Base-by-base conservation (phyloP, 108 stramenopile genomes). In the Cylindrotheca fusiformis region DNA sequence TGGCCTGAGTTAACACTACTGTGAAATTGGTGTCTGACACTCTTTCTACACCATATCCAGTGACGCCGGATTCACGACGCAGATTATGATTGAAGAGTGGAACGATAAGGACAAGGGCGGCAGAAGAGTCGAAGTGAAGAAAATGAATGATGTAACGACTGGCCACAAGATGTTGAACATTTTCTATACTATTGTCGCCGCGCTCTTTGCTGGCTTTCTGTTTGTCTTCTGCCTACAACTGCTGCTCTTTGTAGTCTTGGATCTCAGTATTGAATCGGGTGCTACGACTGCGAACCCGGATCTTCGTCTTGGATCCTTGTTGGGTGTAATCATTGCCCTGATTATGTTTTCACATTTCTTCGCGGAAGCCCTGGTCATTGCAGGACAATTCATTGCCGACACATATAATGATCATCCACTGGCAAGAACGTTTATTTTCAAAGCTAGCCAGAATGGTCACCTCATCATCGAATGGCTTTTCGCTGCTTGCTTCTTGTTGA, bases 221-320 rank as follows among this genome's bases (percentile, higher is more conserved):
- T 82, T 84, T 58, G 81, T 88, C 44, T 84, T 88, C 31, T 83
- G 83, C 47, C 65, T 82, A 45, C 79, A 88, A 55, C 51, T 88
- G 8, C 41, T 88, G 1, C 56, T 88, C 6, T 79, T 83, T 55
- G 52, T 84, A 28, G 65, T 81, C 14, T 58, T 88, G 19, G 81
- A 79, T 28, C 47, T 84, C 6, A 77, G 79, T 18, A 67, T 77
- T 30, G 70, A 76, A 22, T 44, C 69, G 18, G 69, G 67, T 45
- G 44, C 58, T 19, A 72, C 71, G 3, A 45, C 29, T 28, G 18
- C 23, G 0, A 60, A 57, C 18, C 21, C 23, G 0, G 25, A 58
- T 3, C 19, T 77, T 1, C 32, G 57, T 21, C 28, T 19, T 5
- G 19, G 58, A 0, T 32, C 32, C 4, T 28, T 78, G 8, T 27